phyloP scores from a whole-genome alignment of 2,329 filamentous ascomycete genomes.

The Cladosporium phlei region DNA sequence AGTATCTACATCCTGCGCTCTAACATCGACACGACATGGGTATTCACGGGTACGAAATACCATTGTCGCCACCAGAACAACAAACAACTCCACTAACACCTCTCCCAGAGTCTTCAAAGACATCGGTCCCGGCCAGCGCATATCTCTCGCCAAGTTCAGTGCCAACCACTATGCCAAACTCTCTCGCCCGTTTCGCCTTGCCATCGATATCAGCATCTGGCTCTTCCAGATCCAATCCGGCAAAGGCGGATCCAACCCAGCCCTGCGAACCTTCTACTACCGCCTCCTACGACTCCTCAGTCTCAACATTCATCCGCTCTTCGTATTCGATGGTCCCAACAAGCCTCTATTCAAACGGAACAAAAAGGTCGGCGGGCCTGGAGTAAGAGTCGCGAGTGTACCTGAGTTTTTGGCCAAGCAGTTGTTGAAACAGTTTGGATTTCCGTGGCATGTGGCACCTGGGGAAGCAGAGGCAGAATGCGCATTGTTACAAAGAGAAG shows the following conservation, averaged over 20 bases:
- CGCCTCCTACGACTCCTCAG: slow-evolving; percentile 72
- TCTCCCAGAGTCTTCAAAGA: slow-evolving; percentile 70
- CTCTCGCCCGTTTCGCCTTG: slow-evolving; percentile 72
- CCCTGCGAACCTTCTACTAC: slow-evolving; percentile 87
- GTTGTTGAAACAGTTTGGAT: slow-evolving; percentile 78
- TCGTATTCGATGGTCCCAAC: slow-evolving; percentile 83
- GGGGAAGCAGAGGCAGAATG: slow-evolving; percentile 97
- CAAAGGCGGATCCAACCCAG: slow-evolving; percentile 80
- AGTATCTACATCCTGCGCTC: neutral
- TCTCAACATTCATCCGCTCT: slow-evolving; percentile 77
- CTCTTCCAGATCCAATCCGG: slow-evolving; percentile 88
- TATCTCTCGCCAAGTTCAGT: slow-evolving; percentile 78
- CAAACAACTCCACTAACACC: neutral
- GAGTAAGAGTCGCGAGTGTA: slow-evolving; percentile 59
- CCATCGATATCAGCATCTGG: slow-evolving; percentile 96
- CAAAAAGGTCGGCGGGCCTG: slow-evolving; percentile 59
- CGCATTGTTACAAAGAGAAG: slow-evolving; percentile 73
- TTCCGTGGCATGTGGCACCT: slow-evolving; percentile 77
- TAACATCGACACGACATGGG: slow-evolving; percentile 19
- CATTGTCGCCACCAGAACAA: neutral
- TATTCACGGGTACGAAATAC: slow-evolving; percentile 24
- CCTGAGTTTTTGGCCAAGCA: slow-evolving; percentile 75
- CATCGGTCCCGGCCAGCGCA: slow-evolving; percentile 72
- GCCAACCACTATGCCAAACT: slow-evolving; percentile 68
- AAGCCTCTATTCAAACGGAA: slow-evolving; percentile 87